Evolutionary conservation across 352 stramenopile species (phyloP).

Genomic region (Globisporangium iwayamae): DNA sequence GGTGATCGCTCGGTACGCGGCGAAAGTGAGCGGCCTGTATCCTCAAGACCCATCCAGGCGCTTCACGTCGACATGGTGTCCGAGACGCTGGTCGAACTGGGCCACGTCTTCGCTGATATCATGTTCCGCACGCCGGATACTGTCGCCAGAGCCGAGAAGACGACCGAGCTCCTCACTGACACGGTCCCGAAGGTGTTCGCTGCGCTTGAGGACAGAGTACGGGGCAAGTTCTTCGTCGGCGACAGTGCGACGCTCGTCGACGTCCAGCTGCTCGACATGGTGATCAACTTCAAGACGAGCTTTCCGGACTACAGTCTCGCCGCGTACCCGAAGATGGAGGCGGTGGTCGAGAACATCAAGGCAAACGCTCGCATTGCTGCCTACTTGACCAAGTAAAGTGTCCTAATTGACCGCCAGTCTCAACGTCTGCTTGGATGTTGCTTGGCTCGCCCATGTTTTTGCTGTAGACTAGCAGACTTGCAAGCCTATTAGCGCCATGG

Average conservation of each 20-base stretch:
- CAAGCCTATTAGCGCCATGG: no score
- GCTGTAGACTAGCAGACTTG: no score
- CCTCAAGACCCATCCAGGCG: slow-evolving; percentile 12
- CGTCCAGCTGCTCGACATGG: slow-evolving; percentile 38
- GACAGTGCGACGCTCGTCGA: slow-evolving; percentile 30
- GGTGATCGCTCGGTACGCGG: slow-evolving; percentile 26
- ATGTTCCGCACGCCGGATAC: slow-evolving; percentile 20
- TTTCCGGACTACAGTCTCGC: slow-evolving; percentile 19
- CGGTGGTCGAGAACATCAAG: slow-evolving; percentile 30
- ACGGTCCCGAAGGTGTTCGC: slow-evolving; percentile 26
- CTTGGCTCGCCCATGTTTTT: no score
- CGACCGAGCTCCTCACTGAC: slow-evolving; percentile 22
- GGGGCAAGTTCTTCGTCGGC: slow-evolving; percentile 36
- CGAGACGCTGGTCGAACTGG: slow-evolving; percentile 11
- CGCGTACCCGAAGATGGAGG: slow-evolving; percentile 34
- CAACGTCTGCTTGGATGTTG: no score
- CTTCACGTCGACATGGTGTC: slow-evolving; percentile 18
- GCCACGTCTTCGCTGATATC: neutral
- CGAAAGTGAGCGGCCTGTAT: slow-evolving; percentile 20
- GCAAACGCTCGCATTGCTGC: slow-evolving; percentile 25
- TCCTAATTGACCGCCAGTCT: no score
- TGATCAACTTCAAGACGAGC: slow-evolving; percentile 27
- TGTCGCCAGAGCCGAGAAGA: slow-evolving; percentile 32
- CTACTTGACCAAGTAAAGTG: slow-evolving; percentile 28
- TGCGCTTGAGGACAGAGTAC: slow-evolving; percentile 23